Percentiles rank a stretch among this genome's conserved stretches.
Conservation (phyloP, 305 asterid species). For the Rubia occidens region DNA sequence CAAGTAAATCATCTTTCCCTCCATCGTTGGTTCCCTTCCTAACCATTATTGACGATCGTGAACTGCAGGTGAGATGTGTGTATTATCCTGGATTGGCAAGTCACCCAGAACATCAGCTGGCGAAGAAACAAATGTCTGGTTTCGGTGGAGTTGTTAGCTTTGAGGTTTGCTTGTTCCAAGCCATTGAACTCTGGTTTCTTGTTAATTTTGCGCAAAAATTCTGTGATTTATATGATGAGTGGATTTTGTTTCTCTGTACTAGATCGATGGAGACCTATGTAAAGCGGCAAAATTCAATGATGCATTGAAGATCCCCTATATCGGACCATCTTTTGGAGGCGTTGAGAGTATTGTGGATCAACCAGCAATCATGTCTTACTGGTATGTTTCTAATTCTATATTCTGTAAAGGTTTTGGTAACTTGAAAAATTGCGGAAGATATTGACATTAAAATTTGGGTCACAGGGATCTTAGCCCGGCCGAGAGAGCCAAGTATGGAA, state of each 20-base stretch:
- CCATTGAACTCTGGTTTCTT: background rate
- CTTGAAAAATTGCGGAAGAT: background rate
- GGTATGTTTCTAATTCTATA: slow-evolving; percentile 33
- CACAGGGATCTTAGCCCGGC: slow-evolving; percentile 26
- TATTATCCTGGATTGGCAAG: slow-evolving; percentile 92
- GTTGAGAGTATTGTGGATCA: slow-evolving; percentile 95
- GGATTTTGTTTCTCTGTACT: slow-evolving; percentile 16
- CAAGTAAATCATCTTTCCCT: background rate
- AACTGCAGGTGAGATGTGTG: slow-evolving; percentile 69
- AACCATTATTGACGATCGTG: slow-evolving; percentile 7
- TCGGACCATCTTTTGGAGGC: slow-evolving; percentile 96
- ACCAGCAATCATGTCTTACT: slow-evolving; percentile 96
- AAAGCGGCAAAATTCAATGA: slow-evolving; percentile 78
- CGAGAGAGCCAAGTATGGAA: slow-evolving; percentile 22
- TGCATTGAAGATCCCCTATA: slow-evolving; percentile 29
- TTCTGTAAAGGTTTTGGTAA: background rate
- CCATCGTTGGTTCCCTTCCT: background rate
- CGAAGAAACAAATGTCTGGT: slow-evolving; percentile 90
- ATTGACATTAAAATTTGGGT: background rate
- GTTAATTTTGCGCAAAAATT: slow-evolving; percentile 1
- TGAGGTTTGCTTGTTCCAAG: slow-evolving; percentile 53
- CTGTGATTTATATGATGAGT: slow-evolving; percentile 4
- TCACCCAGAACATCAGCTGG: slow-evolving; percentile 88
- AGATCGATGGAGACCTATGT: slow-evolving; percentile 85
- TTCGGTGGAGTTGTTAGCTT: slow-evolving; percentile 97